These are phyloP conservation scores for Saccharomycopsis javanensis DNA, from an alignment of 805 yeast species.

Conservation along the genomic window DNA sequence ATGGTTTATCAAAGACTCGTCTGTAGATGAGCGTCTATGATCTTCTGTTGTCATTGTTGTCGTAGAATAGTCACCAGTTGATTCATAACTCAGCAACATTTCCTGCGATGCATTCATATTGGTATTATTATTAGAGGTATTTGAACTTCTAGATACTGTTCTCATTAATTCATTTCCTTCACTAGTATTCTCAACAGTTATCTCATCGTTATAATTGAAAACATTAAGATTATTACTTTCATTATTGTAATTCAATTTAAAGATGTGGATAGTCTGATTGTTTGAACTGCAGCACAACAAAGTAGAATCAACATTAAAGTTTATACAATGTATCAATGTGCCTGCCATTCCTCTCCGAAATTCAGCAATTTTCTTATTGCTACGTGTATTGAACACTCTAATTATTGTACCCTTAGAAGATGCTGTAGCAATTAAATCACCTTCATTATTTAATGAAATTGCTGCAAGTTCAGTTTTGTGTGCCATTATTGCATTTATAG, in stretches of 20 bases:
- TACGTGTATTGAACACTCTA: slow-evolving; percentile 61
- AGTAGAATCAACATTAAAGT: slow-evolving; percentile 40
- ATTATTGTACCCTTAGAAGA: slow-evolving; percentile 86
- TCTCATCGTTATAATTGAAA: neutral
- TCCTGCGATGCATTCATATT: slow-evolving; percentile 1
- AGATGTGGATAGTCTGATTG: slow-evolving; percentile 58
- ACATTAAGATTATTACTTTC: neutral
- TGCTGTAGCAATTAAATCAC: slow-evolving; percentile 77
- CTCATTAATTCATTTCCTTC: slow-evolving; percentile 13
- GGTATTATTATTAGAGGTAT: neutral
- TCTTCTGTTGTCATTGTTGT: neutral
- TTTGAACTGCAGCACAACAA: slow-evolving; percentile 50
- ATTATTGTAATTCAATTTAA: slow-evolving; percentile 31
- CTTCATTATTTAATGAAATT: slow-evolving; percentile 62
- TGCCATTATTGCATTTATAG: slow-evolving; percentile 74
- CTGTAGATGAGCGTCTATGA: slow-evolving; percentile 12
- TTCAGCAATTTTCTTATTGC: slow-evolving; percentile 48
- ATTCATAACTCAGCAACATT: neutral
- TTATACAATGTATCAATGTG: slow-evolving; percentile 43
- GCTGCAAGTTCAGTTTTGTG: slow-evolving; percentile 72
- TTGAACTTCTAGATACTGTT: slow-evolving; percentile 6
- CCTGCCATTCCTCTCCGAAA: slow-evolving; percentile 74
- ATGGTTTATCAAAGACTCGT: slow-evolving; percentile 16
- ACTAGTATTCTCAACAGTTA: neutral
- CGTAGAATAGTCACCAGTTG: neutral